Conservation (phyloP, 768 basidiomycete genomes). For the Mycena leptocephala region DNA sequence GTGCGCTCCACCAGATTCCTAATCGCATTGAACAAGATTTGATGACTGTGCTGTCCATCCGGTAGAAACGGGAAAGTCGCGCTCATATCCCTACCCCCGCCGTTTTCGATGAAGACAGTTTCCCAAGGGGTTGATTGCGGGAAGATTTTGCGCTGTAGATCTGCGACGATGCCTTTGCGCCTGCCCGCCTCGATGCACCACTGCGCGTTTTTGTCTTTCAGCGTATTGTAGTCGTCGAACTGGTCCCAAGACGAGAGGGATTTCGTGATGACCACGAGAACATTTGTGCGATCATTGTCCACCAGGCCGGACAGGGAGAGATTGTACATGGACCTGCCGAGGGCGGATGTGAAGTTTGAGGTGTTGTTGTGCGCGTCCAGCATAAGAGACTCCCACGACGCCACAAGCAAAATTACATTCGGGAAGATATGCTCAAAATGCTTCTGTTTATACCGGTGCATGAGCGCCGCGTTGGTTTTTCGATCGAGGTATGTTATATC, state of each 20-base stretch:
- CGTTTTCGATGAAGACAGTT: conserved; percentile 14
- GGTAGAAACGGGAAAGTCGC: too few relatives aligned
- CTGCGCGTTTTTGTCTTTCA: background rate
- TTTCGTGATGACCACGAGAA: conserved; percentile 8
- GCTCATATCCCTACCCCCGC: background rate
- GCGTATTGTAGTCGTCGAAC: background rate
- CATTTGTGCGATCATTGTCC: background rate
- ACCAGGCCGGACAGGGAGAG: background rate
- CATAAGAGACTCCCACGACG: background rate
- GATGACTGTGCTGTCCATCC: too few relatives aligned
- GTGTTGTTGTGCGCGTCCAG: conserved; percentile 2
- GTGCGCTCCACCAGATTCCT: too few relatives aligned
- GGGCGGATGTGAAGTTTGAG: background rate
- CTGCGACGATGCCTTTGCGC: too few relatives aligned
- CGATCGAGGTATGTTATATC: background rate
- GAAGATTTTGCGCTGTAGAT: conserved; percentile 13
- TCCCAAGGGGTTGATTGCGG: background rate
- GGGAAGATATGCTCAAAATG: background rate
- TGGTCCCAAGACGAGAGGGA: background rate
- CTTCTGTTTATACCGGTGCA: background rate
- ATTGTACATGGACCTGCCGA: background rate
- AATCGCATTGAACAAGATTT: too few relatives aligned
- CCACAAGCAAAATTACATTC: conserved; percentile 5
- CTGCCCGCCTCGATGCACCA: conserved; percentile 4
- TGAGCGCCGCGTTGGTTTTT: background rate